Percentiles rank a stretch among this genome's conserved stretches.
These are phyloP conservation scores for Dryas integrifolia DNA, from an alignment of 331 rosid genomes.

Conservation along the genomic window DNA sequence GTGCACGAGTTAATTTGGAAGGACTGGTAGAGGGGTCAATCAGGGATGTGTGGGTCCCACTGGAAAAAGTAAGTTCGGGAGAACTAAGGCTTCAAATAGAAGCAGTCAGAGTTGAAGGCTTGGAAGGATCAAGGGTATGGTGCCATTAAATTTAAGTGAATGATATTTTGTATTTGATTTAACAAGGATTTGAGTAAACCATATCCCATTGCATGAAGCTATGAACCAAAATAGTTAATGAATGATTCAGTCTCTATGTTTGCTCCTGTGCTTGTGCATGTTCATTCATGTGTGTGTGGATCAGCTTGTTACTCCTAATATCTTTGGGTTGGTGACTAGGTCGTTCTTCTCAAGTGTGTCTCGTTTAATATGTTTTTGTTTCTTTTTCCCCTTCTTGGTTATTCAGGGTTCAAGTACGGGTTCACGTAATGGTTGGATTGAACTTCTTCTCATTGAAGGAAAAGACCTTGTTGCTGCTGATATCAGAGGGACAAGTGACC, in stretches of 20 bases:
- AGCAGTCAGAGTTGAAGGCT: constrained; percentile 61
- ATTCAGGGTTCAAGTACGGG: constrained; percentile 46
- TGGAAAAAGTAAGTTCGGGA: constrained; percentile 85
- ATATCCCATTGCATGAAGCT: no score
- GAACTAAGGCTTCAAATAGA: constrained; percentile 85
- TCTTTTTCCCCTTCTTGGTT: constrained; percentile 12
- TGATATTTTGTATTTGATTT: neutral
- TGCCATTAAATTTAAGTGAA: constrained; percentile 13
- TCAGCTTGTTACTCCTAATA: neutral
- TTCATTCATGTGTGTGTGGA: no score
- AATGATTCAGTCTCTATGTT: no score
- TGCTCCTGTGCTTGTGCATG: no score
- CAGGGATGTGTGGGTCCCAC: constrained; percentile 92
- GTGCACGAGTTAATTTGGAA: constrained; percentile 91
- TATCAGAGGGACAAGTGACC: constrained; percentile 97
- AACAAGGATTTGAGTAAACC: no score
- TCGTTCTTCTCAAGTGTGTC: neutral
- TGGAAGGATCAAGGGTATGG: constrained; percentile 75
- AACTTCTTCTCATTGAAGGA: constrained; percentile 82
- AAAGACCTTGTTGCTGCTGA: constrained; percentile 93
- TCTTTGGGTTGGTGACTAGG: constrained; percentile 10
- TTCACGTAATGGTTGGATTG: constrained; percentile 68
- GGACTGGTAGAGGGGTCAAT: constrained; percentile 61
- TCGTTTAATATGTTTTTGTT: constrained; percentile 20
- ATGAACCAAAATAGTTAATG: no score